These are phyloP conservation scores for Coemansia umbellata DNA, from an alignment of 192 early-diverging fungal genomes.

Conservation along the genomic window DNA sequence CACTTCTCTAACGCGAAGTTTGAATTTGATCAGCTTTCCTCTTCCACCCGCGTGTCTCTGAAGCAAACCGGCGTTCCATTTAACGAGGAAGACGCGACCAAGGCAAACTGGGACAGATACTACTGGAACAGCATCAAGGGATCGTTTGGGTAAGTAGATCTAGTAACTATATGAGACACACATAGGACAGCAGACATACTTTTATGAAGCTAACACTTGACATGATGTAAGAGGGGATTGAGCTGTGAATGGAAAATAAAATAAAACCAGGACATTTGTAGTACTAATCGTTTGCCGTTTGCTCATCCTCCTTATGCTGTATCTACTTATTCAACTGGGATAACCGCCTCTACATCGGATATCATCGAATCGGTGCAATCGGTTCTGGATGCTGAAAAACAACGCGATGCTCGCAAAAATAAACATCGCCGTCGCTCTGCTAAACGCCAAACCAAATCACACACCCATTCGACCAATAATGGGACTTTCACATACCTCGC, in stretches of 20 bases:
- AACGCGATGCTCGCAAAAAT: slow-evolving; percentile 19
- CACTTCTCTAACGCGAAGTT: slow-evolving; percentile 84
- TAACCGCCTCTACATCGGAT: background rate
- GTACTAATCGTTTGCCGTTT: slow-evolving; percentile 46
- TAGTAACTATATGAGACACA: background rate
- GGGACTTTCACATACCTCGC: background rate
- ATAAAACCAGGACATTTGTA: no score
- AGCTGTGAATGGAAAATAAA: no score
- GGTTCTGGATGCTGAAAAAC: background rate
- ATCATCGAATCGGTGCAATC: slow-evolving; percentile 8
- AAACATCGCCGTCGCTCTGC: slow-evolving; percentile 4
- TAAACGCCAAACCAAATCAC: background rate
- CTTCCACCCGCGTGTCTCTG: slow-evolving; percentile 65
- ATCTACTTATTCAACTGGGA: background rate
- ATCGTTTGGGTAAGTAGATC: slow-evolving; percentile 77
- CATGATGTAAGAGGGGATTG: no score
- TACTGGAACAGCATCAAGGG: slow-evolving; percentile 93
- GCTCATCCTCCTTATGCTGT: slow-evolving; percentile 30
- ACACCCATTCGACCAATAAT: no score
- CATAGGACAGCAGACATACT: no score
- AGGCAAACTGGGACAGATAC: slow-evolving; percentile 84
- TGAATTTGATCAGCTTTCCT: slow-evolving; percentile 63
- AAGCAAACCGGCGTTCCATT: slow-evolving; percentile 83
- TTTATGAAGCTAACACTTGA: no score
- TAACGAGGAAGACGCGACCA: slow-evolving; percentile 81